Conservation (phyloP, 768 basidiomycete species). For the Calocybe gangraenosa region DNA sequence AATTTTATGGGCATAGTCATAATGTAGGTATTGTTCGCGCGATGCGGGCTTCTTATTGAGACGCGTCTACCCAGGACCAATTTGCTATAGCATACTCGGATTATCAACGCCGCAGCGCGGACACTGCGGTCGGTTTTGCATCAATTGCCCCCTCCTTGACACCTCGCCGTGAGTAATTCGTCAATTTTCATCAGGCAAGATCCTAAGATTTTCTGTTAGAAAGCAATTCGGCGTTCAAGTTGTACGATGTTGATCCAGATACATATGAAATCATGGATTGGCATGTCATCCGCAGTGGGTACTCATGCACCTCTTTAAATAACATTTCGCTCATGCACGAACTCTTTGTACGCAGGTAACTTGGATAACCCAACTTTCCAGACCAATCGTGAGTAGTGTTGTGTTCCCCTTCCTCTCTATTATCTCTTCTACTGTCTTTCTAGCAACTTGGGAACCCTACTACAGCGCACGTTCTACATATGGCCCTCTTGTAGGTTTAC, state of each 20-base stretch:
- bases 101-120: slow-evolving; percentile 38
- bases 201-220: too few relatives aligned
- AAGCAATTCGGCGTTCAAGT: slow-evolving; percentile 52
- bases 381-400: slow-evolving; percentile 32
- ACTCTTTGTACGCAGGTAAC: slow-evolving; percentile 28
- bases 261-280: slow-evolving; percentile 64
- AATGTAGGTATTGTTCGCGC: slow-evolving; percentile 27
- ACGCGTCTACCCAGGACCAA: too few relatives aligned
- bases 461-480: slow-evolving; percentile 57
- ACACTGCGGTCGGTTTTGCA: slow-evolving; percentile 42
- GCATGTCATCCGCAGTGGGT: slow-evolving; percentile 44
- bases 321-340: neutral
- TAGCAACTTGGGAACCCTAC: slow-evolving; percentile 48
- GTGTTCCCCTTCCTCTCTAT: neutral
- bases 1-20: slow-evolving; percentile 63
- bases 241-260: slow-evolving; percentile 64
- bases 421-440: slow-evolving; percentile 2
- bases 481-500: slow-evolving; percentile 38
- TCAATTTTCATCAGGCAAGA: too few relatives aligned
- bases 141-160: slow-evolving; percentile 56
- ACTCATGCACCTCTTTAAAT: neutral
- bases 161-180: slow-evolving; percentile 47
- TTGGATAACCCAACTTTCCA: slow-evolving; percentile 41
- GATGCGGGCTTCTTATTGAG: too few relatives aligned
- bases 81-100: slow-evolving; percentile 59